Base-by-base conservation (phyloP, 2,329 filamentous ascomycete species). In the Cadophora gregata region DNA sequence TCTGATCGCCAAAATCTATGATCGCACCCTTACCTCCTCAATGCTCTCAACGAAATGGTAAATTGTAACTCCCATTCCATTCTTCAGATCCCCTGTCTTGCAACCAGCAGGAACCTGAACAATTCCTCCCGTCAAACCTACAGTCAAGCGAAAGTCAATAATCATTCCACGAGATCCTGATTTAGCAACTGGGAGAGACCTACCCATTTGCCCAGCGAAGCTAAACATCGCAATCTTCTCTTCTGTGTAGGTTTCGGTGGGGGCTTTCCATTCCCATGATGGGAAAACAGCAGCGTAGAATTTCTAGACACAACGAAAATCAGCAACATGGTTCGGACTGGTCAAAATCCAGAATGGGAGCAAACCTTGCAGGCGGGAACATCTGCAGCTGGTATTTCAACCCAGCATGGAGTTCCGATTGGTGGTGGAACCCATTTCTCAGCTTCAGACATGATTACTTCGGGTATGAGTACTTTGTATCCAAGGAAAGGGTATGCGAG, bases 201-300 rank as follows among this genome's bases (percentile, higher is more conserved):
- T 8, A 62, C 59, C 59, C 59, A 51, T 62, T 10, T 58, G 21
- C 12, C 50, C 63, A 31, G 25, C 55, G 55, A 50, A 68, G 21
- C 24, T 61, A 5, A 59, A 65, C 59, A 65, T 67, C 1, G 62
- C 59, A 16, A 69, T 63, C n/a, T 59, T 61, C 10, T 69, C 59
- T 24, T 64, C 61, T 1, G 59, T 36, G 50, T 69, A 61, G 8
- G 64, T 38, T 21, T 60, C 59, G 19, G 64, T 69, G 16, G 61
- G 47, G n/a, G 64, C 31, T 55, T 63, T 67, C 25, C 45, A 69
- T 19, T 62, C 50, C 67, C 65, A 69, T 24, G 53, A 38, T 38
- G 67, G 67, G 64, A 69, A 69, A 59, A 69, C 53, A 7, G 62
- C 25, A 19, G 47, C 12, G 36, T 69, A 69, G 29, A 69, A 69